Base-by-base conservation (phyloP, 2,329 filamentous ascomycete species). In the Neonectria hederae region DNA sequence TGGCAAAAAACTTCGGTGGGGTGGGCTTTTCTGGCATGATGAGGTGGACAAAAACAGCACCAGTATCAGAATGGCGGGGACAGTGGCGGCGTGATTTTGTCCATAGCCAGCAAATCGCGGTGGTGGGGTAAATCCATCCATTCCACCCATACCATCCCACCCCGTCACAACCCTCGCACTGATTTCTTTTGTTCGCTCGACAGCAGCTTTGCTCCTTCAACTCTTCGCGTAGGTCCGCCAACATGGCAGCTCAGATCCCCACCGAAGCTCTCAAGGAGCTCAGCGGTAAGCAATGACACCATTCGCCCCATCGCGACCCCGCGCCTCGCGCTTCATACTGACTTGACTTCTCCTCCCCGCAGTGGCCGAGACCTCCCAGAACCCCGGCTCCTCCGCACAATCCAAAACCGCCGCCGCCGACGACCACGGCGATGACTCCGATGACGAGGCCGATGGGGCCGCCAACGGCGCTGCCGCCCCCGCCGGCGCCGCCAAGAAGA, bases 391-490 rank as follows among this genome's bases (percentile, higher is more conserved):
- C 71, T 77, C 79, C 77, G 65, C 75, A 69, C 79, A 80, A 55
- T 74, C 77, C 48, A 77, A 80, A 49, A 75, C 77, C 48, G 77
- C 78, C 40, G 76, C 76, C 65, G 78, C 77, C 66, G 79, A 80
- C 58, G 79, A 82, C 13, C 82, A 84, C 46, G 84, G 83, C 57
- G 83, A 86, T 62, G 86, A 84, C 17, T 85, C 84, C 38, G 84
- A 86, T 49, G 85, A 86, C 9, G 83, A 82, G 24, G 85, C 84
- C 30, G 81, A 83, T 24, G 82, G 82, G 28, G 80, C 66, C 21
- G 70, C 69, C 42, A 69, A 69, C 40, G 74, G 69, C 19, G 80
- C 78, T 32, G 79, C 77, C n/a, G 79, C 73, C 13, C 78, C 78
- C 6, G 80, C 80, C 67, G 77, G 72, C 11, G 73, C 76, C 59